Conservation (phyloP, 257 asterid genomes). For the Gynochthodes officinalis region DNA sequence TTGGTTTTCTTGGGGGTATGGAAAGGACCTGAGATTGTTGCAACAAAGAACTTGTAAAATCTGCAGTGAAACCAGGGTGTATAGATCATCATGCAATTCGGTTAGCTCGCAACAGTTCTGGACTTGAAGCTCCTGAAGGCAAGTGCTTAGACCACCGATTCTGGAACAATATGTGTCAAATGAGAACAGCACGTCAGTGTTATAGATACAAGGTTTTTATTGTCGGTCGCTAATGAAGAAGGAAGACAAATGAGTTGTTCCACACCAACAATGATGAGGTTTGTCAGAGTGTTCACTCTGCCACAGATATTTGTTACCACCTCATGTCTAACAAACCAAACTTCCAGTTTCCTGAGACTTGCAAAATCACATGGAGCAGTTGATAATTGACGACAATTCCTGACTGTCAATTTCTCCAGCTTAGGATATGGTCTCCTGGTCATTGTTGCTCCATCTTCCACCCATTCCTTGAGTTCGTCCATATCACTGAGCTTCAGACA, state of each 20-base stretch:
- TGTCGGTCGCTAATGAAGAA: no score
- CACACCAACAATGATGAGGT: background rate
- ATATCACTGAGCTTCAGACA: conserved; percentile 2
- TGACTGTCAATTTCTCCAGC: conserved; percentile 11
- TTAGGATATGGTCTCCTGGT: conserved; percentile 7
- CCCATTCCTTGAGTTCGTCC: conserved; percentile 21
- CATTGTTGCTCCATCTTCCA: background rate
- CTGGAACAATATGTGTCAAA: no score
- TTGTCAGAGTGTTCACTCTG: conserved; percentile 10
- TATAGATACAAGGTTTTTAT: no score
- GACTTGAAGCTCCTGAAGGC: background rate
- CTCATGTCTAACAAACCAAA: background rate
- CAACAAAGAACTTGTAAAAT: rapidly evolving
- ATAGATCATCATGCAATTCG: conserved; percentile 18
- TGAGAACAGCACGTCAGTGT: no score
- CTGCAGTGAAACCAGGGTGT: background rate
- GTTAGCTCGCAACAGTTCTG: background rate
- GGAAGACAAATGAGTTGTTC: background rate
- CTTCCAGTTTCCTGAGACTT: background rate
- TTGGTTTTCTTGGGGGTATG: background rate
- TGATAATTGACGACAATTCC: background rate
- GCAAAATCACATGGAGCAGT: conserved; percentile 24
- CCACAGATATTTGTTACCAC: conserved; percentile 15
- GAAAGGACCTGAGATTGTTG: conserved; percentile 5
- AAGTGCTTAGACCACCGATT: background rate